These are phyloP conservation scores for Lecanicillium sp. DNA, from an alignment of 2,329 filamentous ascomycete species.

Conservation along the genomic window DNA sequence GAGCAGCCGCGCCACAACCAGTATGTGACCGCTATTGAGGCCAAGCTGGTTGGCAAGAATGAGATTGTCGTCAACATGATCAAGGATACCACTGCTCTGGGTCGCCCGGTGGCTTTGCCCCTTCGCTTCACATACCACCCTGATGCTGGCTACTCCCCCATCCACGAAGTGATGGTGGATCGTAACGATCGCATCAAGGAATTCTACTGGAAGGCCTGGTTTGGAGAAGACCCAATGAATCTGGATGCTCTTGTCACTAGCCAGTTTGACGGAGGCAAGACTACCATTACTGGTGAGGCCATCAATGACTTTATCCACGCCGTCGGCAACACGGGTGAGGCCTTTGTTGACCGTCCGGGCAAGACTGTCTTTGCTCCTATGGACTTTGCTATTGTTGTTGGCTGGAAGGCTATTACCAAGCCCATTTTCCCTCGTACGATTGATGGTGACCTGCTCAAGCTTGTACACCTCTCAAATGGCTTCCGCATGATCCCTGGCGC, in stretches of 20 bases:
- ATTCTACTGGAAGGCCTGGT: slow-evolving; percentile 98
- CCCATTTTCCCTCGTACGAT: slow-evolving; percentile 96
- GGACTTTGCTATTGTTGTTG: slow-evolving; percentile 98
- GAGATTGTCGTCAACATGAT: slow-evolving; percentile 86
- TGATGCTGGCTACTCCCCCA: slow-evolving; percentile 93
- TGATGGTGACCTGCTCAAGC: slow-evolving; percentile 89
- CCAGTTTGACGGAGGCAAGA: slow-evolving; percentile 81
- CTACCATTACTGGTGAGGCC: slow-evolving; percentile 79
- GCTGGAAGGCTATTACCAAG: slow-evolving; percentile 99
- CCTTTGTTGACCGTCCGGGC: slow-evolving; percentile 90
- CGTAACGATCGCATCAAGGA: slow-evolving; percentile 98
- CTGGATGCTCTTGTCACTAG: slow-evolving; percentile 80
- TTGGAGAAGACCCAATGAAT: slow-evolving; percentile 75
- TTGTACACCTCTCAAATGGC: slow-evolving; percentile 92
- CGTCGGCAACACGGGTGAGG: slow-evolving; percentile 94
- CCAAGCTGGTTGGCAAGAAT: slow-evolving; percentile 64
- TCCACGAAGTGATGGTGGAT: slow-evolving; percentile 89
- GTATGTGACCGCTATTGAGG: slow-evolving; percentile 80
- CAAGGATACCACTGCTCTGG: slow-evolving; percentile 83
- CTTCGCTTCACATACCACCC: slow-evolving; percentile 91
- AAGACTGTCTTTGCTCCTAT: slow-evolving; percentile 94
- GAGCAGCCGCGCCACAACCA: slow-evolving; percentile 83
- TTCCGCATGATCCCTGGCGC: slow-evolving; percentile 98
- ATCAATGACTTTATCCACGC: slow-evolving; percentile 99
- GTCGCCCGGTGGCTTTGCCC: slow-evolving; percentile 71